A percentile compares a stretch with the other conserved stretches of the same genome.
phyloP scores from a whole-genome alignment of 2,329 filamentous ascomycete species.

The Alternaria sp. region DNA sequence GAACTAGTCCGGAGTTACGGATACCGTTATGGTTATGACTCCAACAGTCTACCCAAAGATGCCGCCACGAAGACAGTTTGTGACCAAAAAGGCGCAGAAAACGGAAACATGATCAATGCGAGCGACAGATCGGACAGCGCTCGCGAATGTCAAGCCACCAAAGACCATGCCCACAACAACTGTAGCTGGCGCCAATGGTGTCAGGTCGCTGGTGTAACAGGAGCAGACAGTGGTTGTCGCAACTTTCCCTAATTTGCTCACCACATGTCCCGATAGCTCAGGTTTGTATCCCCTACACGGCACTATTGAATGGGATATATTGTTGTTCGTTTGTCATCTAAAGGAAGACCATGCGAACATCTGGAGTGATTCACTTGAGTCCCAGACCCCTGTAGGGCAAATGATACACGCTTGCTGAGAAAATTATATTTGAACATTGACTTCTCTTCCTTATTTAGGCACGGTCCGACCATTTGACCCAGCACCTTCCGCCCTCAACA shows the following conservation, averaged over 20 bases:
- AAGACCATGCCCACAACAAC: neutral
- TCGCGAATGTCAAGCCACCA: neutral
- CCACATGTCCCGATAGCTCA: neutral
- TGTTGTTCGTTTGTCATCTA: neutral
- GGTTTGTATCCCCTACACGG: neutral
- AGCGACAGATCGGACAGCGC: neutral
- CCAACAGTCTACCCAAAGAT: neutral
- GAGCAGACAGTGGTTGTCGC: neutral
- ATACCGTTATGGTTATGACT: neutral
- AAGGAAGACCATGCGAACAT: neutral
- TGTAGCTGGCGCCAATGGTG: neutral
- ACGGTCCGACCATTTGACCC: neutral
- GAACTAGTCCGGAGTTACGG: neutral
- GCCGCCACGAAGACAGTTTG: neutral
- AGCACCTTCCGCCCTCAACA: neutral
- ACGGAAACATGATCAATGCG: neutral
- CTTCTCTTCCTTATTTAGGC: neutral
- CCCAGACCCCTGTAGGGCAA: neutral
- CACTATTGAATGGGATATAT: neutral
- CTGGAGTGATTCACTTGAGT: neutral
- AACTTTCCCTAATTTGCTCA: accelerated
- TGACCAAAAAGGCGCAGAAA: neutral
- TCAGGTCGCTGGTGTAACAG: neutral
- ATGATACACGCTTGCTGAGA: neutral
- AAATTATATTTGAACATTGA: neutral